Evolutionary conservation across 441 rosid genomes (phyloP), one percentile per base, ranked within the genome.

Genomic region (Euphorbia celastroides): DNA sequence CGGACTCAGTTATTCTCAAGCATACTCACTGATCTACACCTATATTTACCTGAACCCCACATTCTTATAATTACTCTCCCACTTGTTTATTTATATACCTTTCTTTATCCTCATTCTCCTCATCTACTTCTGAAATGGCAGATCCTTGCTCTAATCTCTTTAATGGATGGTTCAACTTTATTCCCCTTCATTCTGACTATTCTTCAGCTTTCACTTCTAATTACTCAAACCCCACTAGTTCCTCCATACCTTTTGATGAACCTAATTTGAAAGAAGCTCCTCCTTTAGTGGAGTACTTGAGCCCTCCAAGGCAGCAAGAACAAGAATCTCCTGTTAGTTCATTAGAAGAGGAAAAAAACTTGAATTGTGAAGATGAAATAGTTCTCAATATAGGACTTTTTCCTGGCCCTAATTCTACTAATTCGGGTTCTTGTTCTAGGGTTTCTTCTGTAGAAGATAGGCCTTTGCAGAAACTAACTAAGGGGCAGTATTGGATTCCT

Each of bases 401-500:
- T 1, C 84, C 86, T 22, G 76, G 76, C 80, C 82, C 79, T 80
- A 76, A 59, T 19, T 68, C 75, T 67, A 76, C 7, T 48, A n/a
- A 75, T 75, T 41, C 66, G 74, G 66, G 56, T 50, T 69, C 70
- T 38, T n/a, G n/a, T 48, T 50, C 55, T 50, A 64, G 74, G 78
- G 65, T 70, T 42, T 79, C 74, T 9, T 32, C 66, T 58, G 5
- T 42, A 42, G 48, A 2, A 50, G 55, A 17, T 50, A 50, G 19
- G 55, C 55, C 22, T 13, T 27, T 32, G 41, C 58, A 71, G 38
- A 74, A 67, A 57, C 75, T 76, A 57, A 76, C 67, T 75, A 78
- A 83, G 78, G 88, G 84, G 17, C 87, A 88, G 77, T 88, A 76
- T 56, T 88, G 94, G 94, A 86, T 88, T 60, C 94, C 94, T 25